Conservation (phyloP, 1,284 basidiomycete genomes). For the Sparassis latifolia region DNA sequence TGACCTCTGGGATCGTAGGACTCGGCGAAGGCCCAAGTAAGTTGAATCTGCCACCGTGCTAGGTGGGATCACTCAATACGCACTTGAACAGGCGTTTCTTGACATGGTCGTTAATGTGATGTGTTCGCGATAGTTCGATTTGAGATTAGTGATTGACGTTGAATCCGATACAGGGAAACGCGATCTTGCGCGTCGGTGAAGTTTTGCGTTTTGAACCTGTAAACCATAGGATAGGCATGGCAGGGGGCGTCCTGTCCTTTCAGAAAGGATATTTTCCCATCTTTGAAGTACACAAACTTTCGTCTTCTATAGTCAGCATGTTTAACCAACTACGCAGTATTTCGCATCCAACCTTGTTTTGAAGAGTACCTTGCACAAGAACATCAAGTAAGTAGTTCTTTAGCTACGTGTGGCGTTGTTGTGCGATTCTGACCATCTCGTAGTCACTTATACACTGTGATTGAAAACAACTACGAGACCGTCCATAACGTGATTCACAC, state of each 20-base stretch:
- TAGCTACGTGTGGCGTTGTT: not conserved
- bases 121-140: not conserved
- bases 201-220: conserved; percentile 39
- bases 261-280: conserved; percentile 51
- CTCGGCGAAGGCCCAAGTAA: conserved; percentile 49
- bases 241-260: conserved; percentile 42
- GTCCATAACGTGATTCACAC: conserved; percentile 34
- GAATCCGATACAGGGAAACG: conserved; percentile 35
- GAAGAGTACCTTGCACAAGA: conserved; percentile 43
- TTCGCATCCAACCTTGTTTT: conserved; percentile 55
- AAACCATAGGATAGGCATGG: conserved; percentile 23
- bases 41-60: conserved; percentile 1
- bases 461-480: conserved; percentile 43
- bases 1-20: conserved; percentile 26
- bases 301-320: conserved; percentile 1
- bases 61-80: not conserved
- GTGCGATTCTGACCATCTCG: not conserved
- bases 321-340: conserved; percentile 35
- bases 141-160: not conserved
- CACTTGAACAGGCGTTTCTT: conserved; percentile 21
- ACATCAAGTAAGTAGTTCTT: conserved; percentile 44
- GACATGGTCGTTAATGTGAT: conserved; percentile 33
- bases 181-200: conserved; percentile 41
- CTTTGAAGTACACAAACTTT: conserved; percentile 36
- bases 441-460: conserved; percentile 45